A percentile compares a stretch with the other conserved stretches of the same genome.
Conservation (phyloP, 2,329 filamentous ascomycete genomes). For the Apiospora sp. region DNA sequence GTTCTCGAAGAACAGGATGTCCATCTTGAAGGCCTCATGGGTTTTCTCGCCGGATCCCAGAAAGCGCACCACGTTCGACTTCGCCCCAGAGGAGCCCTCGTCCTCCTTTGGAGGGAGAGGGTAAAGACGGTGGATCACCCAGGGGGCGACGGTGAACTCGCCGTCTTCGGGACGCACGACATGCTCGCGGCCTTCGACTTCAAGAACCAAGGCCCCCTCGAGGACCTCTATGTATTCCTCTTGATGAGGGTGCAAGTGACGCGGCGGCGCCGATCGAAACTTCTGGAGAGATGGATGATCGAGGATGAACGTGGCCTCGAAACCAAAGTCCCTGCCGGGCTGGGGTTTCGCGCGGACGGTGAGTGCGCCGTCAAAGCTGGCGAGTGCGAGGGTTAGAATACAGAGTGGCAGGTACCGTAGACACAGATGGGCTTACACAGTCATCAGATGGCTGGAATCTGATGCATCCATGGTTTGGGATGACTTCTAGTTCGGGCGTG, state of each 20-base stretch:
- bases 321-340: slow-evolving; percentile 36
- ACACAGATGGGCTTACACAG: too few relatives aligned
- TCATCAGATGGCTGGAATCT: too few relatives aligned
- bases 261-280: slow-evolving; percentile 38
- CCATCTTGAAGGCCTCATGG: slow-evolving; percentile 39
- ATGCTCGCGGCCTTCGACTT: slow-evolving; percentile 38
- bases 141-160: not conserved
- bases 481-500: too few relatives aligned
- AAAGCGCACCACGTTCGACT: too few relatives aligned
- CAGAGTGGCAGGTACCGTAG: too few relatives aligned
- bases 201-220: slow-evolving; percentile 39
- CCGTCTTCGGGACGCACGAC: slow-evolving; percentile 29
- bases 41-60: slow-evolving; percentile 32
- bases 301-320: slow-evolving; percentile 39
- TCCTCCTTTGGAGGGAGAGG: too few relatives aligned
- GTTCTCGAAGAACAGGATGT: slow-evolving; percentile 45
- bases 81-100: too few relatives aligned
- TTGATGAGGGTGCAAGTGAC: slow-evolving; percentile 45
- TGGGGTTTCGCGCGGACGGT: slow-evolving; percentile 35
- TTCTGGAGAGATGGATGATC: slow-evolving; percentile 34
- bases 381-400: too few relatives aligned
- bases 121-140: not conserved
- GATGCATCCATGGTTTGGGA: too few relatives aligned
- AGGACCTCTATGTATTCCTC: slow-evolving; percentile 43
- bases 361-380: too few relatives aligned